Evolutionary conservation across 2,329 filamentous ascomycete species (phyloP), one percentile per base, ranked within the genome.

Genomic region (Helminthosporium solani): DNA sequence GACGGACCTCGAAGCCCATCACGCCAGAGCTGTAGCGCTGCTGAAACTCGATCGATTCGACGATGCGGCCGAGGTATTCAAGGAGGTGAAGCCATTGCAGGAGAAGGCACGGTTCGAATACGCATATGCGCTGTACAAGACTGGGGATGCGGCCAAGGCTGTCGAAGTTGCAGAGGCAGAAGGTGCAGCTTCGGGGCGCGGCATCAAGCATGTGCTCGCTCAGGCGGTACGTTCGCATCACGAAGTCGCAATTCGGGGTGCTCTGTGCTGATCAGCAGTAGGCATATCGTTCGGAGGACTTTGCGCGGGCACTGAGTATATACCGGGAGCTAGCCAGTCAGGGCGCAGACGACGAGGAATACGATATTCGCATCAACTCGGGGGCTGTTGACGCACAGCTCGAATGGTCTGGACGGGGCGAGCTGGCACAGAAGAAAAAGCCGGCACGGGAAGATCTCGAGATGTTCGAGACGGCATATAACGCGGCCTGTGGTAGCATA

Each of bases 41-140:
- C 77, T 94, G 53, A 90, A 90, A 67, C 81, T 94, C 57, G 89
- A 94, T 70, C 86, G 88, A 47, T 94, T 86, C 68, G 82, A 87
- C 46, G 88, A 94, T 68, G 87, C 87, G 36, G 74, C 90, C 38
- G 82, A 82, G 48, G 79, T 82, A 44, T 79, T 92, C 48, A 80
- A 84, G 49, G 81, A 84, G 28, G 83, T 77, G 15, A 75, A 80
- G 47, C 75, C 73, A 53, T 72, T 91, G 46, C 81, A 84, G 63
- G 73, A 79, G 31, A 71, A 72, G 46, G 88, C 85, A 55, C 63
- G 72, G 14, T 76, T 91, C 34, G 88, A 91, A 68, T 85, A 85
- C 65, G 82, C 86, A 2, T 95, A 95, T 73, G 85, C 87, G n/a
- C 78, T 91, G 16, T 95, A 94, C 73, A 94, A 91, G 74, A 80